Base-by-base conservation (phyloP, 1,284 basidiomycete genomes). In the Tilletiaria anomala region DNA sequence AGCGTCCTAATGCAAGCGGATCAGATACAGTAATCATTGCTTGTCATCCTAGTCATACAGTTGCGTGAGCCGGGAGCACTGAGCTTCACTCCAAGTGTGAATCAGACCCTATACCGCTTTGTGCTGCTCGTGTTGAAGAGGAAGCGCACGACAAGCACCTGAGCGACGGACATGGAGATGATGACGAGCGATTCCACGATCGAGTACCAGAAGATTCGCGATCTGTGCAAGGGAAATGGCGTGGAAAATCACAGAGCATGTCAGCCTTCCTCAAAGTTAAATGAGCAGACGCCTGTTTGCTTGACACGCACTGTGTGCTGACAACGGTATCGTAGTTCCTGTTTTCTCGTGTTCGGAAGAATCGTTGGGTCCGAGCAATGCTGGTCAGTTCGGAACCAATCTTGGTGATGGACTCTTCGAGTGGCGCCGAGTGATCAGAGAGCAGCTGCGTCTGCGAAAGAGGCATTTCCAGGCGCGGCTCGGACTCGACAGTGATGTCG, bases 401-500 rank as follows among this genome's bases (percentile, higher is more conserved):
- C 31, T 49, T 51, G 12, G 34, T 26, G 38, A 66, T 61, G 17
- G 47, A 48, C 14, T 63, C 57, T 18, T 66, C 62, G 16, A 66
- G 37, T 14, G 63, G 63, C 4, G 58, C 56, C 1, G 54, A 55
- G 37, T 57, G 53, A 8, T 65, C 58, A n/a, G 58, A 54, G 12
- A 66, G 40, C 19, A 60, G 42, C 16, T 47, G 50, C 0, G 53
- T 50, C 11, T 54, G 45, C 16, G 51, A 40, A 12, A 65, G 46
- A 15, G 63, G 63, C 8, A 63, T 42, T 12, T 63, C 58, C 4
- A 63, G 37, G 2, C 63, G 43, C 2, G 63, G 63, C 43, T 66
- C 63, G 20, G 50, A 53, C 40, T 66, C 63, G 18, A 66, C 62
- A n/a, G 63, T 66, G 38, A 66, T 65, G 44, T 66, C 63, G 35